Base-by-base conservation (phyloP, 2,329 filamentous ascomycete species). In the Neonectria neomacrospora region DNA sequence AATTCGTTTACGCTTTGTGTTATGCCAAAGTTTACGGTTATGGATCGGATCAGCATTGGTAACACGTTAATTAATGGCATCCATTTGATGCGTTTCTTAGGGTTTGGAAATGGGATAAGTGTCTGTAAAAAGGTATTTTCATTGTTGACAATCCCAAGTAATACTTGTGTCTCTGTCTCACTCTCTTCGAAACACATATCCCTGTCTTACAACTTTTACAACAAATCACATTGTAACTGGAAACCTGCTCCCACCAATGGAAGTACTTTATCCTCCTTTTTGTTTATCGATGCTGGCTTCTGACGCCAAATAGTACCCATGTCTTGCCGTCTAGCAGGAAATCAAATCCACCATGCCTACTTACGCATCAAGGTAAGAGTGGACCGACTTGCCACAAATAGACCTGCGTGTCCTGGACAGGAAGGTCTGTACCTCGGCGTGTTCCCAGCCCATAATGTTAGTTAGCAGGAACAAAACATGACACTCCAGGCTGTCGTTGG, bases 401-500 rank as follows among this genome's bases (percentile, higher is more conserved):
- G 64, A 67, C 53, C 54, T 66, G 30, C 73, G 66, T 67, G 74
- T 76, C 30, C 71, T 64, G 16, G 66, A 61, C 2, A 74, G 61
- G 9, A 76, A 72, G 0, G 67, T 47, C 52, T 72, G 68, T 3
- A 73, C 67, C 22, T 71, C 64, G 2, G 57, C 58, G 22, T 70
- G 67, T 16, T 70, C 66, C 73, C 71, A 74, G 16, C 68, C 67
- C 67, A 76, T 67, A 9, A 77, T 61, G 44, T 74, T 69, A 12
- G 64, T 72, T 14, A 76, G 60, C 60, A 76, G 52, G 34, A 70
- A 75, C 20, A 73, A 58, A 3, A 71, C 63, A 34, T 68, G 70
- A 14, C 77, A 77, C 60, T 79, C 75, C 20, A 76, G 67, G 14
- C 76, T 77, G 37, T 76, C 73, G 23, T 76, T 73, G 3, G 77